Evolutionary conservation across 2,329 filamentous ascomycete species (phyloP), one percentile per base, ranked within the genome.

Genomic region (Colletotrichum spaethianum): DNA sequence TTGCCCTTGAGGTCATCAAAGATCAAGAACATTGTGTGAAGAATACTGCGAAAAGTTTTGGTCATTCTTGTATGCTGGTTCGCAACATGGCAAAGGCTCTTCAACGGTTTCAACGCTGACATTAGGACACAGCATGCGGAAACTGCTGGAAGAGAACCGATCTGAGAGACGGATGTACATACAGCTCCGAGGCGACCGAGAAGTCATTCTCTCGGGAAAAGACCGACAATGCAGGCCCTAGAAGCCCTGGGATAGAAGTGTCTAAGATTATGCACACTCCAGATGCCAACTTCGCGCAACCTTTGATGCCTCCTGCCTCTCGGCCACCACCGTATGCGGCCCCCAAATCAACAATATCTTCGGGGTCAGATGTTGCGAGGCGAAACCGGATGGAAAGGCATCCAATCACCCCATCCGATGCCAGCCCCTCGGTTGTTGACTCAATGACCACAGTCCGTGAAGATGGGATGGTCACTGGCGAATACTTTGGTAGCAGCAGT

Each of bases 401-500:
- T 20, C 64, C 69, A 8, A 59, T 69, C 33, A 72, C 57, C 1
- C 69, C 64, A 3, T 72, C 69, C 7, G 69, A 69, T 28, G 70
- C 70, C n/a, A 76, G 70, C 33, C 79, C 81, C 3, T 82, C 83
- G 0, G 82, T 80, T 3, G 83, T 81, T 3, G 80, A 85, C 72
- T 85, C 84, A 2, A 86, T 86, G 83, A 86, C 84, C 8, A 83
- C 83, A 0, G 80, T 85, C 1, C 77, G 83, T 3, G 83, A 84
- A 33, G 83, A 85, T 65, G 83, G 82, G 0, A 75, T 74, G 0
- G 81, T 76, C 28, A 84, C 79, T 0, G 79, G 83, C 18, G 84
- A 85, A 23, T 86, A 84, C 70, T 86, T 86, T 66, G 84, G 85
- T 0, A 85, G 81, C 71, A 86, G 84, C 20, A 86, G 85, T 67